Evolutionary conservation across 2,329 filamentous ascomycete species (phyloP).

Genomic region (Aspergillus carbonarius): DNA sequence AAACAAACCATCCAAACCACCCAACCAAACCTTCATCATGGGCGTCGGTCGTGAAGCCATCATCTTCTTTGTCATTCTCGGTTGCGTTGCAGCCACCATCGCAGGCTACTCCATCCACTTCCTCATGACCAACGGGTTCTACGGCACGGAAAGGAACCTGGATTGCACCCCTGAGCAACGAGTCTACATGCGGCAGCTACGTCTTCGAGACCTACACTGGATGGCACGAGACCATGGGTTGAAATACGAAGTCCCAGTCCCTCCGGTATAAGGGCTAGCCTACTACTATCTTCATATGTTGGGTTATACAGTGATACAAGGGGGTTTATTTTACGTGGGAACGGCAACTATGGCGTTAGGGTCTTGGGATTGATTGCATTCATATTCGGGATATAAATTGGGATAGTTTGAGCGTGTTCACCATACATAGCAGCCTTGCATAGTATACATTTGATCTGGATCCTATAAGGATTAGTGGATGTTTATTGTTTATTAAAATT

Average conservation of each 20-base stretch:
- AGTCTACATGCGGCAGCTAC: conserved; percentile 31
- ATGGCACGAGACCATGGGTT: conserved; percentile 16
- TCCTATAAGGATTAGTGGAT: too few relatives aligned
- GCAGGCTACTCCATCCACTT: conserved; percentile 30
- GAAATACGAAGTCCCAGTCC: neutral
- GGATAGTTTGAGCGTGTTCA: too few relatives aligned
- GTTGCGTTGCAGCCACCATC: conserved; percentile 28
- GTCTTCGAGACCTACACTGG: conserved; percentile 22
- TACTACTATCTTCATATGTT: neutral
- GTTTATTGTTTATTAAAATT: too few relatives aligned
- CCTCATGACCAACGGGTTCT: conserved; percentile 15
- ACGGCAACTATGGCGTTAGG: neutral
- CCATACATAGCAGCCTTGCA: too few relatives aligned
- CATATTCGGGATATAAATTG: too few relatives aligned
- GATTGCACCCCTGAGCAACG: conserved; percentile 26
- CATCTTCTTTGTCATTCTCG: conserved; percentile 17
- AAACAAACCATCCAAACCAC: neutral
- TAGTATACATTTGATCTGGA: too few relatives aligned
- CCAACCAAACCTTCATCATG: neutral
- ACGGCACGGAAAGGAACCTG: conserved; percentile 9
- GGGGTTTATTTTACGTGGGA: neutral
- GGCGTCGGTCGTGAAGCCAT: neutral
- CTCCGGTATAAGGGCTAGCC: neutral
- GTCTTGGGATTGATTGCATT: too few relatives aligned
- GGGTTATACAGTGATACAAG: neutral